Percentiles rank a stretch among this genome's conserved stretches.
These are phyloP conservation scores for Hibiscus mutabilis DNA, from an alignment of 345 rosid genomes.

Conservation along the genomic window DNA sequence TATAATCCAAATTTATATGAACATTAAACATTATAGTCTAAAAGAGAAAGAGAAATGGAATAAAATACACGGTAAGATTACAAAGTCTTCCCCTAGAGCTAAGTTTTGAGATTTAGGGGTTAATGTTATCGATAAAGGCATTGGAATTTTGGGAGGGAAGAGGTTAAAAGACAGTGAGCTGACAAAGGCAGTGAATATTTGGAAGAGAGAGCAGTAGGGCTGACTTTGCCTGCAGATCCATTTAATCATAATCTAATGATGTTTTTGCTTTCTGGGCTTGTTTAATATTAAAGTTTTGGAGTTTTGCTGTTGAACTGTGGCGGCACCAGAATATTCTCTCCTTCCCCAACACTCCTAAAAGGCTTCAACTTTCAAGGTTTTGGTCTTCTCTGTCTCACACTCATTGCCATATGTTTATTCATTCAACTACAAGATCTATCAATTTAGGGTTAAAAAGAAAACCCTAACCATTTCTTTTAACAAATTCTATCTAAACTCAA, in stretches of 20 bases:
- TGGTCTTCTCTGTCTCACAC: neutral
- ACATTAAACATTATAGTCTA: too few relatives aligned
- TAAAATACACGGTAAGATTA: too few relatives aligned
- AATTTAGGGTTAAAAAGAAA: neutral
- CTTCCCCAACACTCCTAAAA: slow-evolving; percentile 35
- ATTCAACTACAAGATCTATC: neutral
- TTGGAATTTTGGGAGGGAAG: neutral
- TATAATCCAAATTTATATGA: too few relatives aligned
- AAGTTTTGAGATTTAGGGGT: neutral
- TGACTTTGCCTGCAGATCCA: slow-evolving; percentile 59
- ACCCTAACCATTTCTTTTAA: too few relatives aligned
- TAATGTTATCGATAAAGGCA: neutral
- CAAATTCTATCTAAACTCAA: too few relatives aligned
- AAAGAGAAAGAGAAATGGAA: too few relatives aligned
- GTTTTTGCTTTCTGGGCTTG: slow-evolving; percentile 35
- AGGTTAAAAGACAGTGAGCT: slow-evolving; percentile 58
- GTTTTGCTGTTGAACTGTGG: slow-evolving; percentile 76
- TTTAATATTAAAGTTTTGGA: slow-evolving; percentile 53
- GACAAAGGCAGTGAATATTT: slow-evolving; percentile 92
- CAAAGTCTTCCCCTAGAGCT: neutral
- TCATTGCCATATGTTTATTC: too few relatives aligned
- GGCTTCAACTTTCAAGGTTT: slow-evolving; percentile 43
- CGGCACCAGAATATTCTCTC: slow-evolving; percentile 91
- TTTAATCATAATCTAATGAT: slow-evolving; percentile 97
- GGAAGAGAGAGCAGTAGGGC: slow-evolving; percentile 61